phyloP scores from a whole-genome alignment of 805 yeast species.

The Yamadazyma tumulicola region DNA sequence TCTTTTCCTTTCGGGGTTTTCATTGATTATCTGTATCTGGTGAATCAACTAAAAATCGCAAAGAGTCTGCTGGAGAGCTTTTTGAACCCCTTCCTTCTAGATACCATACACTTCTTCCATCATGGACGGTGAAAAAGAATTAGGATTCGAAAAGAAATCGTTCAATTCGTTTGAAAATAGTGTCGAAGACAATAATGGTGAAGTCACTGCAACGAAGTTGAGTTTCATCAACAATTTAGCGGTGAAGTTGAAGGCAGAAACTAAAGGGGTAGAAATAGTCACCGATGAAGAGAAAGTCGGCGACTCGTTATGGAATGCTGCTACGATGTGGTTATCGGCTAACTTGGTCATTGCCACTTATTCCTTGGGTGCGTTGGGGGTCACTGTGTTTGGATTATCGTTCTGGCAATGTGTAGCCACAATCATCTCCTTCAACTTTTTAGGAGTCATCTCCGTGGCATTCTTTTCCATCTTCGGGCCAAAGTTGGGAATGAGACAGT shows the following conservation, averaged over 20 bases:
- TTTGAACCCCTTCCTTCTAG: too few species aligned
- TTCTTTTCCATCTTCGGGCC: constrained; percentile 82
- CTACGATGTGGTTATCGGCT: constrained; percentile 89
- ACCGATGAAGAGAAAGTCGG: constrained; percentile 76
- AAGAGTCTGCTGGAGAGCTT: too few species aligned
- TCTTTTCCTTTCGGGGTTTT: too few species aligned
- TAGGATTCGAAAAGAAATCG: constrained; percentile 8
- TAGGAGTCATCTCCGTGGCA: constrained; percentile 81
- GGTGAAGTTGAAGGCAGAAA: constrained; percentile 37
- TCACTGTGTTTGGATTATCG: constrained; percentile 59
- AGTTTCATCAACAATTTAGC: constrained; percentile 31
- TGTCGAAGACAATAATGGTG: constrained; percentile 19
- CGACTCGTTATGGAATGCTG: constrained; percentile 62
- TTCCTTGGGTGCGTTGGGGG: constrained; percentile 64
- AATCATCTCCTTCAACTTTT: constrained; percentile 66
- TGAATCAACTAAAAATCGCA: too few species aligned
- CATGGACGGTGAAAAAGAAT: constrained; percentile 9
- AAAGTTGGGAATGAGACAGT: constrained; percentile 81
- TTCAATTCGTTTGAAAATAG: constrained; percentile 5
- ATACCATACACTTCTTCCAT: not conserved
- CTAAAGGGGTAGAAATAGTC: constrained; percentile 76
- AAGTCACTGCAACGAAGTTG: constrained; percentile 22
- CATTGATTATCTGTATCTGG: too few species aligned
- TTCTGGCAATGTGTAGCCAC: constrained; percentile 69
- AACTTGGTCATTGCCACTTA: constrained; percentile 83